Percentiles rank a stretch among this genome's conserved stretches.
Conservation (phyloP, 169 alveolate genomes). For the Theileria luwenshuni region DNA sequence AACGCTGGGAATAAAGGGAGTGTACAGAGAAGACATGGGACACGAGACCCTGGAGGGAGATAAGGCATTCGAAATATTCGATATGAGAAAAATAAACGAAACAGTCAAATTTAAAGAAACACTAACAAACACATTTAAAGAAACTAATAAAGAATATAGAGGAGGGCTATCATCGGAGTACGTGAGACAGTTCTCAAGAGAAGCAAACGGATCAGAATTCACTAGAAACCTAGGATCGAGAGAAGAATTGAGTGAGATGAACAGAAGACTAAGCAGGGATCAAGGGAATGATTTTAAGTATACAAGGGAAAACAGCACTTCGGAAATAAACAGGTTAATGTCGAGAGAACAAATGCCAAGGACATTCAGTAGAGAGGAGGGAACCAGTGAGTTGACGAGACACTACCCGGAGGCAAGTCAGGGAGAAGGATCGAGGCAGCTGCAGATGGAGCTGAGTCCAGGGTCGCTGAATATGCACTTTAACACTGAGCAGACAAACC, state of each 20-base stretch:
- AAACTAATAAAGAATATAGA: neutral
- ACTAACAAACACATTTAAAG: neutral
- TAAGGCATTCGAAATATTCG: conserved; percentile 26
- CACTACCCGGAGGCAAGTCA: neutral
- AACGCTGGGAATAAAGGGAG: neutral
- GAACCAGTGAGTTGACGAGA: neutral
- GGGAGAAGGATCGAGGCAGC: neutral
- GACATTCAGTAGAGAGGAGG: neutral
- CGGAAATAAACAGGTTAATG: neutral
- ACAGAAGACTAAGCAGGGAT: neutral
- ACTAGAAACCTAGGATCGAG: neutral
- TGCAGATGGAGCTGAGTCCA: neutral
- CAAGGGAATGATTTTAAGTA: neutral
- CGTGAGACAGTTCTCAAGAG: conserved; percentile 19
- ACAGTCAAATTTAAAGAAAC: neutral
- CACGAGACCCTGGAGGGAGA: neutral
- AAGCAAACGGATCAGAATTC: neutral
- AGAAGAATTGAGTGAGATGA: neutral
- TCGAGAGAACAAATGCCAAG: too few relatives aligned
- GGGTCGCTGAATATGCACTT: neutral
- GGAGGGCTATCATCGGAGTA: neutral
- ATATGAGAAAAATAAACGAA: neutral
- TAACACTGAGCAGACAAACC: neutral
- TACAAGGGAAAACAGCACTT: neutral
- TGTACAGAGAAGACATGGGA: neutral